These are phyloP conservation scores for Olyra latifolia DNA, from an alignment of 176 grass and related monocot genomes.

Conservation along the genomic window DNA sequence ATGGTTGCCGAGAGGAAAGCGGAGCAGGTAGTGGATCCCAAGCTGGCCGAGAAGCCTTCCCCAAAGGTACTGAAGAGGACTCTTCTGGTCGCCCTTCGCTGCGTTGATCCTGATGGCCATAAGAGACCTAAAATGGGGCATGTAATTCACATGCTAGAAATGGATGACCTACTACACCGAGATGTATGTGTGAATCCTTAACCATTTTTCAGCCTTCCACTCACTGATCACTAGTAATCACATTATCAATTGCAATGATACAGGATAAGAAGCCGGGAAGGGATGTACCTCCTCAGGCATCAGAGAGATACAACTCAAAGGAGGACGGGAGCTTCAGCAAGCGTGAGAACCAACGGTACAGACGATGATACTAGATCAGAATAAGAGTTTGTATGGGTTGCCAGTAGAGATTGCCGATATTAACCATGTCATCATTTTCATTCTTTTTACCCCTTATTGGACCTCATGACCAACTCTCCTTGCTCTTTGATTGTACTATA, in stretches of 20 bases:
- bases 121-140: slow-evolving; percentile 97
- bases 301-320: slow-evolving; percentile 45
- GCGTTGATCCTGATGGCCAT: slow-evolving; percentile 82
- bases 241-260: not conserved
- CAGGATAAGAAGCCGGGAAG: slow-evolving; percentile 66
- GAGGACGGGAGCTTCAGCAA: slow-evolving; percentile 65
- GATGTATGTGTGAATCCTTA: slow-evolving; percentile 47
- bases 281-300: slow-evolving; percentile 37
- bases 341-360: slow-evolving; percentile 58
- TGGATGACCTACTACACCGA: slow-evolving; percentile 65
- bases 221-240: not conserved
- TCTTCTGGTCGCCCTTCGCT: slow-evolving; percentile 79
- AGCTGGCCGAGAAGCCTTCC: slow-evolving; percentile 71
- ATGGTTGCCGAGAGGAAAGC: slow-evolving; percentile 82
- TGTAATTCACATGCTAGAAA: slow-evolving; percentile 98
- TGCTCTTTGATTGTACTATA: slow-evolving; percentile 59
- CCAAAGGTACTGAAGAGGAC: slow-evolving; percentile 71
- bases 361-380: slow-evolving; percentile 32
- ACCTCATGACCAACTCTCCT: slow-evolving; percentile 30
- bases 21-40: slow-evolving; percentile 80
- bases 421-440: slow-evolving; percentile 38
- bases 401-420: slow-evolving; percentile 41
- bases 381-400: slow-evolving; percentile 41
- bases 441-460: slow-evolving; percentile 34
- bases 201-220: not conserved